Evolutionary conservation across 495 filamentous ascomycete species (phyloP), one percentile per base, ranked within the genome.

Genomic region (Xylaria scruposa): DNA sequence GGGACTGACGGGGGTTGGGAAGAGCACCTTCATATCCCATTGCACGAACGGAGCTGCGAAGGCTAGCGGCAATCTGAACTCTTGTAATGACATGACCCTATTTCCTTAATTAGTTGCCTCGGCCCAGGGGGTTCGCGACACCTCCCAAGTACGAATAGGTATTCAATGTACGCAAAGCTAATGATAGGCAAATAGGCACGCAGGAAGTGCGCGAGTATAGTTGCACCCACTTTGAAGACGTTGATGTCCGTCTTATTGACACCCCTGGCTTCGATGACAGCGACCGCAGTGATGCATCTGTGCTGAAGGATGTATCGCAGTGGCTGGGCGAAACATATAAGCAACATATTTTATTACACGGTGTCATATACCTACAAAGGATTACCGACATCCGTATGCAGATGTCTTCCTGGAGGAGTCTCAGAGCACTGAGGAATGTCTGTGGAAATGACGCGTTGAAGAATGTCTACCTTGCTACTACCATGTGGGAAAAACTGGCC

Each of bases 281-380:
- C 44, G 44, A 47, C 44, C 44, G 44, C 44, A 47, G 44, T 47
- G 44, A 47, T 47, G 44, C 44, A 47, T 47, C 44, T 47, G 44
- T 47, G 44, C 44, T 47, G 17, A 19, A 19, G 44, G 44, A 47
- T 15, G 44, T 47, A 47, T 47, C 44, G 15, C 44, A 47, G 44
- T 47, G 44, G 44, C 44, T 47, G 44, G 44, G 44, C 44, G 44
- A 47, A 47, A 47, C 12, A 15, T 47, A 47, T 19, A 47, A 47
- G 44, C 44, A 47, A 47, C 44, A 47, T 19, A 47, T 47, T 13
- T 47, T 47, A 47, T 47, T 47, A 19, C 44, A 47, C 44, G 44
- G 44, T 47, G 44, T 47, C 44, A 47, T 47, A 47, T 47, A 47
- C 44, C 44, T 47, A 47, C 44, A 47, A 47, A 47, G 44, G 44